Conservation (phyloP, 495 filamentous ascomycete species). For the Chaetomium fimeti region DNA sequence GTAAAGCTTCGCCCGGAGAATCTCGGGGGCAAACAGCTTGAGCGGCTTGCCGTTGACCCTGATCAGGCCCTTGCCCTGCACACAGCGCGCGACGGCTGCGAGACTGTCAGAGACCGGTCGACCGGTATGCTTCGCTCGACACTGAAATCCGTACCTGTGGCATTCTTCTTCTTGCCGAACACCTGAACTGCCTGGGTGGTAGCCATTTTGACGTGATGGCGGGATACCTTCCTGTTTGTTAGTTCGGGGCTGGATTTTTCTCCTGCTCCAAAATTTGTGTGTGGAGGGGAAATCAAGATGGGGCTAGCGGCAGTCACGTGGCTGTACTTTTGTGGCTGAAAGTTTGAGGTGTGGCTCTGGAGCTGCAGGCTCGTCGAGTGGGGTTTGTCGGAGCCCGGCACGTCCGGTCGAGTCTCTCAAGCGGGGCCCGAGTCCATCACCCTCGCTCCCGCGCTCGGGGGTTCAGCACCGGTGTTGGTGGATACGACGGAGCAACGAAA, state of each 20-base stretch:
- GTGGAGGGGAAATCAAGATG: conserved; percentile 40
- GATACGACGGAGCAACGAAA: neutral
- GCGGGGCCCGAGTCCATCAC: too few relatives aligned
- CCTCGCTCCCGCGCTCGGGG: too few relatives aligned
- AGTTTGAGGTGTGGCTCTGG: conserved; percentile 17
- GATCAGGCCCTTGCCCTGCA: conserved; percentile 67
- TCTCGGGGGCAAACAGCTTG: conserved; percentile 87
- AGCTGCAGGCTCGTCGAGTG: neutral
- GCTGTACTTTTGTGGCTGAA: conserved; percentile 20
- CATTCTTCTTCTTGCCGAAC: conserved; percentile 47
- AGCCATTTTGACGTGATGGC: conserved; percentile 40
- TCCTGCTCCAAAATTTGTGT: conserved; percentile 37
- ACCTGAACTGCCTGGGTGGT: conserved; percentile 39
- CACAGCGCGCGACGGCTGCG: conserved; percentile 40
- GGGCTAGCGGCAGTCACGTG: conserved; percentile 40
- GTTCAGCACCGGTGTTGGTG: neutral
- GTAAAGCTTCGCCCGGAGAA: conserved; percentile 96
- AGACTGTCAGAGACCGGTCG: conserved; percentile 20
- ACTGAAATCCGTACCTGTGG: conserved; percentile 37
- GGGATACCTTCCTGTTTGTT: conserved; percentile 38
- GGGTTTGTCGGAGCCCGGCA: neutral
- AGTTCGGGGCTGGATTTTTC: conserved; percentile 36
- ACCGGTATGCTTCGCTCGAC: conserved; percentile 12
- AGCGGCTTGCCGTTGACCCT: conserved; percentile 98
- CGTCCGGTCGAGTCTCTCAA: neutral